Evolutionary conservation across 345 rosid genomes (phyloP).

Genomic region (Citrus sinensis): DVS_A1.0 CM039167.1:1505501-1506000

Average conservation of each 20-base stretch:
- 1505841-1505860: conserved; percentile 21
- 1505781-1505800: too few species aligned
- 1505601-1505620: neutral
- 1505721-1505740: too few species aligned
- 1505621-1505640: neutral
- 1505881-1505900: conserved; percentile 50
- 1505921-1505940: conserved; percentile 50
- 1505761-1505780: neutral
- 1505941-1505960: conserved; percentile 56
- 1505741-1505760: neutral
- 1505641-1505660: neutral
- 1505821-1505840: neutral
- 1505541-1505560: neutral
- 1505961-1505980: conserved; percentile 51
- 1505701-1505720: neutral
- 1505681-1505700: neutral
- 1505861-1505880: conserved; percentile 52
- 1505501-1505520: neutral
- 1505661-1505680: neutral
- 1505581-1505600: neutral
- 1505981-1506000: conserved; percentile 53
- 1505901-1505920: conserved; percentile 47
- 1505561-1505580: neutral
- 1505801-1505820: too few species aligned
- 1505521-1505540: neutral